Evolutionary conservation across 805 yeast species (phyloP).

Genomic region (Starmerella gropengiesseri): DNA sequence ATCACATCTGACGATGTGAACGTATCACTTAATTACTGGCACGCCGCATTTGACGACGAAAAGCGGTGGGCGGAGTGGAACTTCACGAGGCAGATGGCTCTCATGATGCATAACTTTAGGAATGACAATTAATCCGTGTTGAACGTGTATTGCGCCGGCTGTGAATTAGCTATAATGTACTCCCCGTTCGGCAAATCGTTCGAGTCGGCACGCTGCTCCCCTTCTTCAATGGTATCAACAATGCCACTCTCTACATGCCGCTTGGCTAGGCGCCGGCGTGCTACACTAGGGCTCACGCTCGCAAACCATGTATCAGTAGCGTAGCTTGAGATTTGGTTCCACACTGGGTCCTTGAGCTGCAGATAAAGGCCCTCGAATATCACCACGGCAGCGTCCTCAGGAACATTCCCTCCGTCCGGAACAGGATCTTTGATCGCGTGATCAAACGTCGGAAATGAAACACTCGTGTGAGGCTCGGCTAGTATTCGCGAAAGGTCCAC

Average conservation of each 20-base stretch:
- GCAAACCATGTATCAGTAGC: slow-evolving; percentile 39
- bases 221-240: slow-evolving; percentile 27
- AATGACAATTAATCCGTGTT: neutral
- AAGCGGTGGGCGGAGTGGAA: slow-evolving; percentile 29
- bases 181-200: slow-evolving; percentile 56
- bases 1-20: slow-evolving; percentile 21
- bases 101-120: neutral
- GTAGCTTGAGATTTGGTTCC: slow-evolving; percentile 40
- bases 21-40: slow-evolving; percentile 31
- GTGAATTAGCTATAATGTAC: slow-evolving; percentile 26
- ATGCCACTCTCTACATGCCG: slow-evolving; percentile 45
- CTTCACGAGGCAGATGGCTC: slow-evolving; percentile 22
- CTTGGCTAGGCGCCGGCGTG: slow-evolving; percentile 48
- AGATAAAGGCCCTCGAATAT: slow-evolving; percentile 72
- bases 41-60: slow-evolving; percentile 23
- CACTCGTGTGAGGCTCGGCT: slow-evolving; percentile 15
- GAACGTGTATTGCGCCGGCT: slow-evolving; percentile 22
- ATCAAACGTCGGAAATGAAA: slow-evolving; percentile 55
- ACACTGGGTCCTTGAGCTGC: slow-evolving; percentile 45
- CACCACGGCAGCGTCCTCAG: slow-evolving; percentile 41
- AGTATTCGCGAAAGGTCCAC: slow-evolving; percentile 31
- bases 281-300: slow-evolving; percentile 35
- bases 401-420: slow-evolving; percentile 40
- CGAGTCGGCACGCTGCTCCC: slow-evolving; percentile 33
- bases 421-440: slow-evolving; percentile 61